Evolutionary conservation across 345 rosid genomes (phyloP).

Genomic region (Raphanus sativus): DNA sequence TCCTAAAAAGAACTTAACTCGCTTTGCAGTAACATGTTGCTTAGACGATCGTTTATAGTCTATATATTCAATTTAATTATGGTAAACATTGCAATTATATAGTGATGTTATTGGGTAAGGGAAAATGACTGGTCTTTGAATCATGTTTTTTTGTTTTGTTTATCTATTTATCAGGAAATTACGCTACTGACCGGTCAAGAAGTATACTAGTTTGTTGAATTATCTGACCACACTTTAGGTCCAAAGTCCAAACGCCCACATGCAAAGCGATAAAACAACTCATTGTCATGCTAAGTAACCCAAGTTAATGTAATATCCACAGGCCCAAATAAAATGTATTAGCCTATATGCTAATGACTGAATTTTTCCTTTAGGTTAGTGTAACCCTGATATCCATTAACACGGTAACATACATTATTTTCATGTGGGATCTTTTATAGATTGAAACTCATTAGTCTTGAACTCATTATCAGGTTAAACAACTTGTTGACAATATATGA

Average conservation of each 20-base stretch:
- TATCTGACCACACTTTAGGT: background rate
- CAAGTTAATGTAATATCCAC: background rate
- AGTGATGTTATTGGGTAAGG: slow-evolving; percentile 20
- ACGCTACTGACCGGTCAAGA: slow-evolving; percentile 24
- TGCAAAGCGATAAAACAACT: background rate
- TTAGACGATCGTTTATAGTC: slow-evolving; percentile 16
- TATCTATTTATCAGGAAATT: slow-evolving; percentile 6
- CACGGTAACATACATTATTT: background rate
- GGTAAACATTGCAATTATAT: background rate
- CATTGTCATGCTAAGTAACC: background rate
- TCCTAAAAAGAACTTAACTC: background rate
- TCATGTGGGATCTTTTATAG: background rate
- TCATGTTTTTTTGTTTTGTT: background rate
- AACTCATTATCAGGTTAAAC: background rate
- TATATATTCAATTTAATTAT: background rate
- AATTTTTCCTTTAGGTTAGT: background rate
- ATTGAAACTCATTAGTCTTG: background rate
- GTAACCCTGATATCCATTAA: background rate
- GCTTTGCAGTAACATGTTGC: slow-evolving; percentile 36
- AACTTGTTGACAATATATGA: background rate
- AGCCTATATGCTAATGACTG: background rate
- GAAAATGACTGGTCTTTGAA: slow-evolving; percentile 29
- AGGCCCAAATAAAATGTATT: background rate
- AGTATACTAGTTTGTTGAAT: background rate
- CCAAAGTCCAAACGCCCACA: background rate